Evolutionary conservation across 73 alveolate genomes (phyloP), one percentile per base, ranked within the genome.

Genomic region (Tetrahymena malaccensis): DNA sequence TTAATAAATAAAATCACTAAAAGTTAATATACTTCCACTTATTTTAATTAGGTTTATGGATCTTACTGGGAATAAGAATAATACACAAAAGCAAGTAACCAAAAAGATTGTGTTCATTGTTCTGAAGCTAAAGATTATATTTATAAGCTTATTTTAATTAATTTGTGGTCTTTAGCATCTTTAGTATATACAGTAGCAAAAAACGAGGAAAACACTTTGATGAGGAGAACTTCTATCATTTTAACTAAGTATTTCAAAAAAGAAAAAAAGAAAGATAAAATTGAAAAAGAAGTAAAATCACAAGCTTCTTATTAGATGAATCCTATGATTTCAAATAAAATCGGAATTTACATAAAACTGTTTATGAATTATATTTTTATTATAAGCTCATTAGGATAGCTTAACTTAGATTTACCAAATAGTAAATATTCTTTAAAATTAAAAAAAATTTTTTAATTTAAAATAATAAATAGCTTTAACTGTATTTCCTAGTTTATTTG

Each of bases 351-450:
- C n/a, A 95, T 95, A 31, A 95, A 95, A 43, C 15, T 58, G 17
- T 85, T 94, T 34, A 31, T 85, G n/a, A 94, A 37, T 58, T 94
- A 94, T 35, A 16, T 94, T n/a, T 83, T 50, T 40, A 94, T 94
- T 94, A 27, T 94, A 57, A 94, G 93, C 27, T 94, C 96, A 16
- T 19, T 94, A 7, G 70, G 85, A 15, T 56, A 93, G 34, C 37
- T 94, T 70, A 70, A 94, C 35, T 21, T 94, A 17, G 2, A 33
- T 31, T 35, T 94, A 6, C 94, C 96, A 56, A n/a, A 22, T 2
- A 31, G 85, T 58, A 58, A 1, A 19, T 55, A 55, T 55, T 4
- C 10, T 5, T 55, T 55, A 55, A n/a, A n/a, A n/a, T n/a, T n/a
- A n/a, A n/a, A n/a, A n/a, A n/a, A n/a, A n/a, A n/a, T n/a, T n/a